Base-by-base conservation (phyloP, 345 rosid genomes). In the Streptanthus diversifolius region DNA sequence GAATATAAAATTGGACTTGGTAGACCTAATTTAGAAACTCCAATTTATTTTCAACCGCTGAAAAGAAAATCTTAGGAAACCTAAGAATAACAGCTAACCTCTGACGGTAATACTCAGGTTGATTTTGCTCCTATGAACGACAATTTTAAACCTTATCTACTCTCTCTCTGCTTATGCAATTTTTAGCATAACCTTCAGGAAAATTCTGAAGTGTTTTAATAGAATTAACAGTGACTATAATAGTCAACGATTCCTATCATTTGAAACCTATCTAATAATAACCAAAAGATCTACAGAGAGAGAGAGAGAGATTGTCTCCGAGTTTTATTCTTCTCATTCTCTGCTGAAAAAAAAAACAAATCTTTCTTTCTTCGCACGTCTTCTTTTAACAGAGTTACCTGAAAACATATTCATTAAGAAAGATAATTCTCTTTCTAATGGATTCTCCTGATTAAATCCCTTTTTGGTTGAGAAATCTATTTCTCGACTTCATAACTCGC, bases 391-490 rank as follows among this genome's bases (percentile, higher is more conserved):
- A 39, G 17, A 71, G 39, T 55, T 10, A 45, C 21, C 61, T 58
- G 35, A 63, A 66, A 55, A 58, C 8, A 9, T 10, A 74, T 48
- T 65, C 32, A 30, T 49, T 12, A 66, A 75, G 68, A 43, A 18
- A 69, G 74, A 69, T 69, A 60, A 12, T 4, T 61, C 71, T 63
- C 66, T 76, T 70, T 63, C 70, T 44, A 11, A 71, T 77, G 80
- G 72, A 71, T 57, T 47, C 56, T 77, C 40, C 52, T 64, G 47
- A 47, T n/a, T 70, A 37, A 63, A 10, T 19, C 5, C 2, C 0
- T 1, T 17, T 41, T 29, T 7, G 52, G 59, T 39, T 47, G 68
- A 70, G 63, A 41, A 77, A 21, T 74, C 33, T 57, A 47, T 35
- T 58, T 55, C 43, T 48, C 56, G 57, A 71, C 73, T 41, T 56